Percentiles rank a stretch among this genome's conserved stretches.
phyloP scores from a whole-genome alignment of 345 rosid genomes.

The Arabidopsis thaliana region DNA sequence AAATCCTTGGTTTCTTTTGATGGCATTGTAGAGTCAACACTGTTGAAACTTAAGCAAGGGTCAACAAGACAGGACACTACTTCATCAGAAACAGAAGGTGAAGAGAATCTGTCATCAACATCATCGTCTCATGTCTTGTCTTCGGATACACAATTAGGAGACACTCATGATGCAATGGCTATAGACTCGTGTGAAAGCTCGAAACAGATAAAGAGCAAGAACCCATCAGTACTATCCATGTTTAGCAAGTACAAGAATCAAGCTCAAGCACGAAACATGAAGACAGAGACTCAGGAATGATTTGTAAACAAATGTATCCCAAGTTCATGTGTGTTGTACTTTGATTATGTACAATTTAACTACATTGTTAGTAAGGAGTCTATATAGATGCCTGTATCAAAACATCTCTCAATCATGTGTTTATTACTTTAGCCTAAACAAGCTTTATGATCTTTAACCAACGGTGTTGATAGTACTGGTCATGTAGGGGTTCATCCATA shows the following conservation, averaged over 20 bases:
- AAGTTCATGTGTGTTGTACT: constrained; percentile 3
- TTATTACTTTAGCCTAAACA: too few relatives aligned
- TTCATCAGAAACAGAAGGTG: constrained; percentile 32
- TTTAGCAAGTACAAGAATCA: constrained; percentile 61
- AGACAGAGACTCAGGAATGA: neutral
- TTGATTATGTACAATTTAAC: constrained; percentile 9
- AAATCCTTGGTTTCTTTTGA: neutral
- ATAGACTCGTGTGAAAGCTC: constrained; percentile 32
- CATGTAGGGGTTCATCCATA: too few relatives aligned
- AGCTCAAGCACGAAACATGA: constrained; percentile 26
- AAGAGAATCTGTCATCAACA: constrained; percentile 31
- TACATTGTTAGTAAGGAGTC: constrained; percentile 26
- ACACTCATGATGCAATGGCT: constrained; percentile 30
- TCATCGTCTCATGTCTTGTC: constrained; percentile 15
- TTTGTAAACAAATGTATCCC: neutral
- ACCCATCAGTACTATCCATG: constrained; percentile 51
- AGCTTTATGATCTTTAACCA: neutral
- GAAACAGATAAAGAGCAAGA: constrained; percentile 34
- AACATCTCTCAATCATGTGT: neutral
- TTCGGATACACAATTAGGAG: constrained; percentile 4
- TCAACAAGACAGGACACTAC: constrained; percentile 56
- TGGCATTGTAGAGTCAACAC: constrained; percentile 66
- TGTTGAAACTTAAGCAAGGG: constrained; percentile 77
- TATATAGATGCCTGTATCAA: neutral
- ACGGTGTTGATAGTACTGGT: neutral